Conservation (phyloP, 1,284 basidiomycete genomes). For the Ustilago xerochloae region DNA sequence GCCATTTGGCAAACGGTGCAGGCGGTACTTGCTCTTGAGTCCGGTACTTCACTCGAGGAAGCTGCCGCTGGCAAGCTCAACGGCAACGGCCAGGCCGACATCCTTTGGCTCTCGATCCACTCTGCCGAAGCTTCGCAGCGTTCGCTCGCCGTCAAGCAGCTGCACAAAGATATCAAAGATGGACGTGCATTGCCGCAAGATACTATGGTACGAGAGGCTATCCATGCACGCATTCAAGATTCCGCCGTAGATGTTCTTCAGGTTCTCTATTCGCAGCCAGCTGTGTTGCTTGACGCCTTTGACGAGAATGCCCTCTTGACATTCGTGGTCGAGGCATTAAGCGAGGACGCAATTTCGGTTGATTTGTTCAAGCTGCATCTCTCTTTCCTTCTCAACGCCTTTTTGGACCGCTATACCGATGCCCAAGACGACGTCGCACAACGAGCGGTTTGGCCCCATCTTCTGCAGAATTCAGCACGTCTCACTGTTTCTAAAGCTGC, state of each 20-base stretch:
- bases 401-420: conserved; percentile 15
- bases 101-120: conserved; percentile 62
- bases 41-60: conserved; percentile 32
- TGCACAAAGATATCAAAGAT: conserved; percentile 37
- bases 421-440: conserved; percentile 21
- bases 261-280: conserved; percentile 44
- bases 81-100: conserved; percentile 25
- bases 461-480: conserved; percentile 24
- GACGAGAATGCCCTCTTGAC: conserved; percentile 29
- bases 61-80: conserved; percentile 18
- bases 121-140: conserved; percentile 51
- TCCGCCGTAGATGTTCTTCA: conserved; percentile 46
- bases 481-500: conserved; percentile 5
- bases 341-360: conserved; percentile 13
- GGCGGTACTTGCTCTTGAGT: conserved; percentile 51
- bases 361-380: conserved; percentile 42
- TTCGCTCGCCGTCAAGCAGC: conserved; percentile 47
- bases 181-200: conserved; percentile 39
- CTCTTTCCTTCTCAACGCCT: conserved; percentile 24
- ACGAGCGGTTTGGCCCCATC: conserved; percentile 36
- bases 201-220: conserved; percentile 54
- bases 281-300: conserved; percentile 37
- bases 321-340: conserved; percentile 34
- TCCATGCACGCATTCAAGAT: conserved; percentile 50
- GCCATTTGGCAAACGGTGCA: conserved; percentile 50